These are phyloP conservation scores for Cicer cuneatum DNA, from an alignment of 306 rosid species.

Conservation along the genomic window DNA sequence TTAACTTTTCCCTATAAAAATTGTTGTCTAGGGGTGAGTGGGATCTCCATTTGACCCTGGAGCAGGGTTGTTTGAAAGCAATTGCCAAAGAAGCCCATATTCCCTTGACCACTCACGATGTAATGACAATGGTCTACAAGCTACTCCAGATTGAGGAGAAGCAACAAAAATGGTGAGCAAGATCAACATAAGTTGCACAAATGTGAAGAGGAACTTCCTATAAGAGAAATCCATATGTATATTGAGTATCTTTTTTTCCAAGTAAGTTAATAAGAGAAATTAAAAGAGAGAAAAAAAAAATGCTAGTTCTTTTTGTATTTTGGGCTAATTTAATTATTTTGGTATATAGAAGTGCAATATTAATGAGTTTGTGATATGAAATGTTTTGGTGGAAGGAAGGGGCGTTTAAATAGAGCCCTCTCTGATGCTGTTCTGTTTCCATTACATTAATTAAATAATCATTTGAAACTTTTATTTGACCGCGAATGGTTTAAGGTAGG, in stretches of 20 bases:
- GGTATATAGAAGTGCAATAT: not conserved
- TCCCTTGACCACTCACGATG: conserved; percentile 33
- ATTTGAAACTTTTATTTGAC: conserved; percentile 6
- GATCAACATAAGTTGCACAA: conserved; percentile 24
- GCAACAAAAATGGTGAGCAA: conserved; percentile 25
- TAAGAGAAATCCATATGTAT: conserved; percentile 36
- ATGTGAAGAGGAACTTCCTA: conserved; percentile 30
- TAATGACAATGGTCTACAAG: conserved; percentile 41
- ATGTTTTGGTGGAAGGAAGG: not conserved
- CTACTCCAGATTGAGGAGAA: conserved; percentile 32
- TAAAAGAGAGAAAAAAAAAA: not conserved
- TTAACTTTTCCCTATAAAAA: not conserved
- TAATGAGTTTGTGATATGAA: conserved; percentile 13
- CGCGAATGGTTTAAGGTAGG: not conserved
- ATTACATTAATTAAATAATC: not conserved
- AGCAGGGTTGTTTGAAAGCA: conserved; percentile 19
- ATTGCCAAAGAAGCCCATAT: conserved; percentile 33
- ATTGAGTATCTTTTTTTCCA: not conserved
- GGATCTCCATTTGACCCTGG: not conserved
- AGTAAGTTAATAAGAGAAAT: not conserved
- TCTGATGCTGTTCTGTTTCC: not conserved
- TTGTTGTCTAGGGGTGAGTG: conserved; percentile 13
- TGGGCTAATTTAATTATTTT: not conserved
- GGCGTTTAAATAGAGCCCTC: not conserved
- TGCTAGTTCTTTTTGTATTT: not conserved